Percentiles rank a stretch among this genome's conserved stretches.
Evolutionary conservation across 2,329 filamentous ascomycete genomes (phyloP).

Genomic region (Bipolaris sorokiniana): DNA sequence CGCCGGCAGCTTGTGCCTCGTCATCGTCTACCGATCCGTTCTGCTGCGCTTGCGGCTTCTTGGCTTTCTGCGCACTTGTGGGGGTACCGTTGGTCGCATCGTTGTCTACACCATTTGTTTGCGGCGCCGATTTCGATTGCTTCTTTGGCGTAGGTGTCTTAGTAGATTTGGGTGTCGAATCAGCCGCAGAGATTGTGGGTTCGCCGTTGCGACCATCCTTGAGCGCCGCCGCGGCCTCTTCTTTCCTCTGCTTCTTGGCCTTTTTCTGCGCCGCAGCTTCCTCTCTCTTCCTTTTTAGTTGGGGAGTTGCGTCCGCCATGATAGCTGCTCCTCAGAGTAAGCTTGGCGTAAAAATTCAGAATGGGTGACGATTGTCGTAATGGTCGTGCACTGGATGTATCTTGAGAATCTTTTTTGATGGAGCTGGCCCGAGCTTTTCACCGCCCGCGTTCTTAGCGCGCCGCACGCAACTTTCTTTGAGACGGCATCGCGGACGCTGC

Average conservation of each 20-base stretch:
- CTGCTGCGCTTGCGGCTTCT: constrained; percentile 11
- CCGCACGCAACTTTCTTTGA: constrained; percentile 45
- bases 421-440: constrained; percentile 40
- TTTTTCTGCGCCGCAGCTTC: constrained; percentile 38
- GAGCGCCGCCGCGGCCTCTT: constrained; percentile 23
- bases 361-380: constrained; percentile 9
- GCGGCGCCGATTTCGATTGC: constrained; percentile 17
- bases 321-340: background rate
- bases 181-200: constrained; percentile 18
- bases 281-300: constrained; percentile 42
- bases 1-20: constrained; percentile 9
- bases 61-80: constrained; percentile 9
- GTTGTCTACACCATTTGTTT: constrained; percentile 17
- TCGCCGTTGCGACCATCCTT: constrained; percentile 20
- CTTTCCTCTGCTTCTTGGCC: constrained; percentile 38
- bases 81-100: constrained; percentile 17
- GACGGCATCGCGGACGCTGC: constrained; percentile 22
- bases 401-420: constrained; percentile 33
- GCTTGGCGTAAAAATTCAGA: constrained; percentile 4
- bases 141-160: constrained; percentile 20
- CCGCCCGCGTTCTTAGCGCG: constrained; percentile 39
- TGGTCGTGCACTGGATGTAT: constrained; percentile 4
- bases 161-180: constrained; percentile 22
- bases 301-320: constrained; percentile 37
- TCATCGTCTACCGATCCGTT: constrained; percentile 1